These are phyloP conservation scores for Xylaria sp. DNA, from an alignment of 2,329 filamentous ascomycete species.

Conservation along the genomic window DNA sequence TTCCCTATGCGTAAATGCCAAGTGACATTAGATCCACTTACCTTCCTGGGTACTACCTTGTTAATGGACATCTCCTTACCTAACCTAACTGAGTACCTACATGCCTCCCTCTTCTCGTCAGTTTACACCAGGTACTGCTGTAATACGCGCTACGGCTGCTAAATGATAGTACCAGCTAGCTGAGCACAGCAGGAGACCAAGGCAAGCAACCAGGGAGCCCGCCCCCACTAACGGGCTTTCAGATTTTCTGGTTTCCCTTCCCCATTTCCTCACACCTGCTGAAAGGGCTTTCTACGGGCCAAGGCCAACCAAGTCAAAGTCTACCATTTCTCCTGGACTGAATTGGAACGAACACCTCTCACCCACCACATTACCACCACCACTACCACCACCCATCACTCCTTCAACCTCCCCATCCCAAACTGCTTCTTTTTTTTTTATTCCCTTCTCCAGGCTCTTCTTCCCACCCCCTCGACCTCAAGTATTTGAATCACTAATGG, in stretches of 20 bases:
- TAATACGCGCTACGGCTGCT: conserved; percentile 1
- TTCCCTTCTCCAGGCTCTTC: conserved; percentile 48
- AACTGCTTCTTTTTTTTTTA: conserved; percentile 43
- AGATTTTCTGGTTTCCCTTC: conserved; percentile 27
- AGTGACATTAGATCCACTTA: conserved; percentile 5
- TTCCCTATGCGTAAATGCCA: background rate
- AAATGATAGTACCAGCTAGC: conserved; percentile 3
- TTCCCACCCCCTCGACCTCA: conserved; percentile 30
- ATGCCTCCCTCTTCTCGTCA: background rate
- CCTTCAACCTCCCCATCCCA: conserved; percentile 38
- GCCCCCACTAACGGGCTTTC: conserved; percentile 27
- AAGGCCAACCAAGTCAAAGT: conserved; percentile 24
- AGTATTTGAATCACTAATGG: conserved; percentile 50
- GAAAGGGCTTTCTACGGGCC: conserved; percentile 23
- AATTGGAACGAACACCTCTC: conserved; percentile 33
- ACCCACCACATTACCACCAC: conserved; percentile 29
- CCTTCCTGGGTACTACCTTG: background rate
- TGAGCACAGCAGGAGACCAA: conserved; percentile 12
- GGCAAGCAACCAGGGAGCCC: conserved; percentile 18
- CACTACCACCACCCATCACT: conserved; percentile 36
- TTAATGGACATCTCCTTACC: background rate
- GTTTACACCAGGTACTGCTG: background rate
- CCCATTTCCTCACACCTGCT: conserved; percentile 18
- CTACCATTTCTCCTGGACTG: conserved; percentile 25
- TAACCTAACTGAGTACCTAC: background rate